Evolutionary conservation across 768 basidiomycete genomes (phyloP).

Genomic region (Pleurotus eryngii): DNA sequence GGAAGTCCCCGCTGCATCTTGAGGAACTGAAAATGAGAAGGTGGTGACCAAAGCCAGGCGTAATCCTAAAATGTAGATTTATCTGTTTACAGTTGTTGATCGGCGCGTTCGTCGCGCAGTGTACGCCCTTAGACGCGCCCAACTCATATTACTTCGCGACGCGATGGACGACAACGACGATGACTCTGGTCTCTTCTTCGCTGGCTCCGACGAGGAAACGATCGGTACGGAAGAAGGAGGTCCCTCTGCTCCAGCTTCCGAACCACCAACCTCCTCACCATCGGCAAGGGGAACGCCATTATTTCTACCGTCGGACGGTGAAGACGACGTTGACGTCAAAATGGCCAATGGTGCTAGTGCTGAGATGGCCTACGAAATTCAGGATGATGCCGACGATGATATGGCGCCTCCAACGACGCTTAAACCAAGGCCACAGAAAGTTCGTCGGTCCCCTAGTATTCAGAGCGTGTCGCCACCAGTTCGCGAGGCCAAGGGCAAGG

Average conservation of each 20-base stretch:
- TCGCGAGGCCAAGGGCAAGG: constrained; percentile 4
- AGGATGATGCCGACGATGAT: constrained; percentile 12
- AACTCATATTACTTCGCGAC: constrained; percentile 6
- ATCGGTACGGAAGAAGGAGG: constrained; percentile 16
- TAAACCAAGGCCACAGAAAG: constrained; percentile 10
- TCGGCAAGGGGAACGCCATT: constrained; percentile 16
- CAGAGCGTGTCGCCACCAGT: constrained; percentile 31
- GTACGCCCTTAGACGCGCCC: constrained; percentile 20
- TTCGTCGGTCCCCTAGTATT: constrained; percentile 38
- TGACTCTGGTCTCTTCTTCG: constrained; percentile 52
- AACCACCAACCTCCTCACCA: constrained; percentile 12
- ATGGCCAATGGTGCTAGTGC: neutral
- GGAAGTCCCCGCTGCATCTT: constrained; percentile 85
- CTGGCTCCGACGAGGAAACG: constrained; percentile 53
- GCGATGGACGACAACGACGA: constrained; percentile 26
- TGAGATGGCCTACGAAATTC: constrained; percentile 6
- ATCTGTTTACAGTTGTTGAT: constrained; percentile 35
- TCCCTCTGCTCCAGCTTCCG: constrained; percentile 11
- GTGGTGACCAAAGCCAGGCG: constrained; percentile 6
- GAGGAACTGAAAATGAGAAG: constrained; percentile 18
- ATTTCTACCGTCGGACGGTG: constrained; percentile 34
- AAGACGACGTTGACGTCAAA: constrained; percentile 19
- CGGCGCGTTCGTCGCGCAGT: constrained; percentile 32
- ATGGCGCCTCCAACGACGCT: constrained; percentile 26
- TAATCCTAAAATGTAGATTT: constrained; percentile 21